Evolutionary conservation across 2,329 filamentous ascomycete species (phyloP).

Genomic region (Clarireedia monteithiana): DNA sequence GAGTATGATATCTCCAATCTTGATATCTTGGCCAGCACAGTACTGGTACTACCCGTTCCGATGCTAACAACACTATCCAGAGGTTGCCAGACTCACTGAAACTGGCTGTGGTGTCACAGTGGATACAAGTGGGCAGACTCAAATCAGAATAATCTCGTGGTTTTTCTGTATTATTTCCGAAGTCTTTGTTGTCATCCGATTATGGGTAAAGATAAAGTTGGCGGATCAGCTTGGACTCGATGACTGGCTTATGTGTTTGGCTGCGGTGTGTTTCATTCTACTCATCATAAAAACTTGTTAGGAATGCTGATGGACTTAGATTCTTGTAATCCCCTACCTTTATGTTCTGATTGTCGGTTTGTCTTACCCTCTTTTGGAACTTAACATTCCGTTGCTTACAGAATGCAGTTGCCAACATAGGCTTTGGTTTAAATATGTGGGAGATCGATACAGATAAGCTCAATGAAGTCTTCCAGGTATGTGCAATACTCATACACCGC

Average conservation of each 20-base stretch:
- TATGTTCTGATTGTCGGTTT: neutral
- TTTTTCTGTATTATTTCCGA: too few relatives aligned
- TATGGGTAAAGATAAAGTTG: too few relatives aligned
- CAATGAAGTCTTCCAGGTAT: neutral
- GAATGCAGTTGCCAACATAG: neutral
- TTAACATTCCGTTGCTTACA: neutral
- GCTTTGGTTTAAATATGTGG: neutral
- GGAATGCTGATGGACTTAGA: neutral
- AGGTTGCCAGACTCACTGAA: too few relatives aligned
- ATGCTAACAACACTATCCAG: too few relatives aligned
- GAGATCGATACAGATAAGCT: neutral
- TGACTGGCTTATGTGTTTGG: neutral
- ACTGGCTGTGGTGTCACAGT: too few relatives aligned
- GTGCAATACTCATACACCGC: neutral
- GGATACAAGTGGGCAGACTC: too few relatives aligned
- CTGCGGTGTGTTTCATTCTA: neutral
- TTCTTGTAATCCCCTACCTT: neutral
- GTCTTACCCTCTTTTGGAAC: too few relatives aligned
- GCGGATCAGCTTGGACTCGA: too few relatives aligned
- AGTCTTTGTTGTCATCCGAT: too few relatives aligned
- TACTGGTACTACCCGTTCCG: neutral
- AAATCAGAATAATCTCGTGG: too few relatives aligned
- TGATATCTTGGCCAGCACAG: neutral
- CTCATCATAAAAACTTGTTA: neutral
- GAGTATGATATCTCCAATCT: neutral